phyloP scores from a whole-genome alignment of 495 filamentous ascomycete genomes.

The Talaromyces ruber region DNA sequence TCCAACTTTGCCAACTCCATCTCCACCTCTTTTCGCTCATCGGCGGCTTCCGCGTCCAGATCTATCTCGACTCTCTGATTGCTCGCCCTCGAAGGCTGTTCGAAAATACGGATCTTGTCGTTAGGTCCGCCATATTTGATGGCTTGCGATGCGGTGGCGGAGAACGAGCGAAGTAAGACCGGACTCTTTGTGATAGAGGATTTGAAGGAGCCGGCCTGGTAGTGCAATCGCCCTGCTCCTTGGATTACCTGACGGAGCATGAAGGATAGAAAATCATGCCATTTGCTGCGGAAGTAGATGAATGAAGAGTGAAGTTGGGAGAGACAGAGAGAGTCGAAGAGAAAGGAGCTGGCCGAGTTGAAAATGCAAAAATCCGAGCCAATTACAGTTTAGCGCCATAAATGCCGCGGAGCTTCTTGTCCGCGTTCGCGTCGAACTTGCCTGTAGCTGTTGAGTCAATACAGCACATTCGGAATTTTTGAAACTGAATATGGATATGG shows the following conservation, averaged over 20 bases:
- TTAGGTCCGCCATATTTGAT: constrained; percentile 31
- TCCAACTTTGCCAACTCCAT: constrained; percentile 43
- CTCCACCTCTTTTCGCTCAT: constrained; percentile 34
- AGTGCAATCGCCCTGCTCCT: constrained; percentile 38
- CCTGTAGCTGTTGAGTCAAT: constrained; percentile 2
- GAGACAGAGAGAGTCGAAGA: neutral
- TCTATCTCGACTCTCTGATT: constrained; percentile 29
- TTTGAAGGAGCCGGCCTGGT: constrained; percentile 11
- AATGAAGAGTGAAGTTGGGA: neutral
- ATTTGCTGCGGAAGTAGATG: constrained; percentile 9
- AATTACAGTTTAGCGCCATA: constrained; percentile 29
- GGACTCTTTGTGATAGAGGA: neutral
- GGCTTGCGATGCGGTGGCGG: constrained; percentile 23
- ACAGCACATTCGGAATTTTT: neutral
- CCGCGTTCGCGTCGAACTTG: neutral
- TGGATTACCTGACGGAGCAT: constrained; percentile 41
- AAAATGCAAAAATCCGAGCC: constrained; percentile 9
- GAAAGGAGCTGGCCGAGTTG: neutral
- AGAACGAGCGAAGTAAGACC: constrained; percentile 22
- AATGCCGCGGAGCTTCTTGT: constrained; percentile 9
- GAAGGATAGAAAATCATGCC: constrained; percentile 24
- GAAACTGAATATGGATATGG: constrained; percentile 13
- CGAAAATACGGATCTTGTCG: constrained; percentile 36
- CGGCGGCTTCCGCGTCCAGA: constrained; percentile 44
- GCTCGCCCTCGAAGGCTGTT: constrained; percentile 27